Percentiles rank a stretch among this genome's conserved stretches.
Conservation (phyloP, 2,329 filamentous ascomycete species). For the Exophiala mesophila region DNA sequence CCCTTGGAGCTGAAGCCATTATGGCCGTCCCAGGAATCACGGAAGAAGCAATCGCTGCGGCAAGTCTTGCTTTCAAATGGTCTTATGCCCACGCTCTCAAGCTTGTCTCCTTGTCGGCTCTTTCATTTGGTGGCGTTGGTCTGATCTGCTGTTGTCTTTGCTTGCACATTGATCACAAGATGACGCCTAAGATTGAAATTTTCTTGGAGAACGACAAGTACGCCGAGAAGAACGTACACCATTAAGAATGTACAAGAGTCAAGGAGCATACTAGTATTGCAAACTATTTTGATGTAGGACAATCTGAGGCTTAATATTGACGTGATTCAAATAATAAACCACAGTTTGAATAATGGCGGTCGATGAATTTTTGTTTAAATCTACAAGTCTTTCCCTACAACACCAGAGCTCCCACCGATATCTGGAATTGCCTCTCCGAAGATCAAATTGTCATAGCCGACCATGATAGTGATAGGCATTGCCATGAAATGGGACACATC, state of each 20-base stretch:
- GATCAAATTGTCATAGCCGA: slow-evolving; percentile 5
- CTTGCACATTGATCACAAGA: slow-evolving; percentile 31
- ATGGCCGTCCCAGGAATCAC: slow-evolving; percentile 34
- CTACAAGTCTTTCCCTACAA: slow-evolving; percentile 2
- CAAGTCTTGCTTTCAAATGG: neutral
- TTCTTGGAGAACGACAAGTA: slow-evolving; percentile 11
- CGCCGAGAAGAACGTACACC: slow-evolving; percentile 10
- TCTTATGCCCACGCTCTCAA: neutral
- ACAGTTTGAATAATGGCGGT: too few relatives aligned
- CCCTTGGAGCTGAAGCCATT: slow-evolving; percentile 23
- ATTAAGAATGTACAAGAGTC: too few relatives aligned
- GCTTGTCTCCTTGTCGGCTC: slow-evolving; percentile 28
- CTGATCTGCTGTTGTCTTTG: slow-evolving; percentile 30
- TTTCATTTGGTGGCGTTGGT: slow-evolving; percentile 31
- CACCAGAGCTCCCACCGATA: neutral
- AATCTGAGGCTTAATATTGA: too few relatives aligned
- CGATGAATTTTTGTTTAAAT: neutral
- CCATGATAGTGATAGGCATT: neutral
- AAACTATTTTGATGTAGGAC: too few relatives aligned
- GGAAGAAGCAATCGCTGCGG: slow-evolving; percentile 31
- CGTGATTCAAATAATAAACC: too few relatives aligned
- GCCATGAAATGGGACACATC: slow-evolving; percentile 1
- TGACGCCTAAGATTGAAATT: slow-evolving; percentile 31
- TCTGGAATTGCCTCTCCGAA: neutral
- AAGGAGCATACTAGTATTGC: too few relatives aligned